Percentiles rank a stretch among this genome's conserved stretches.
These are phyloP conservation scores for Citrus medica DNA, from an alignment of 345 rosid species.

Conservation along the genomic window DNA sequence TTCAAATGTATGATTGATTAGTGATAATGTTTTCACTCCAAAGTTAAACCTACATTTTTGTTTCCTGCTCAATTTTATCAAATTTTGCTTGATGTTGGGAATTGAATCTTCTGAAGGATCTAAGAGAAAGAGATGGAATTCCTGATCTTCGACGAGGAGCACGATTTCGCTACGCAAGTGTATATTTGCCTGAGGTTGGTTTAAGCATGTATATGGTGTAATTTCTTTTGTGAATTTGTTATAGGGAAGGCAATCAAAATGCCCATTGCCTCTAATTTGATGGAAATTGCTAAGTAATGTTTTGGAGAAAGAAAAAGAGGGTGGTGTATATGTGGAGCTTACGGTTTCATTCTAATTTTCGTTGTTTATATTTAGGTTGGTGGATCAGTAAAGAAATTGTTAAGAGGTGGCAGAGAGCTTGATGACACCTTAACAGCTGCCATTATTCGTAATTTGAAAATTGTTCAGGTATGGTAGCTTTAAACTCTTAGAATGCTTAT, in stretches of 20 bases:
- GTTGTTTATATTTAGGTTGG: slow-evolving; percentile 51
- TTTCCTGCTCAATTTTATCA: not conserved
- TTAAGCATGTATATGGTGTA: slow-evolving; percentile 17
- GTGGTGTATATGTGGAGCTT: not conserved
- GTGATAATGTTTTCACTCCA: not conserved
- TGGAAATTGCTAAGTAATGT: slow-evolving; percentile 7
- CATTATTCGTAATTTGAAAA: slow-evolving; percentile 79
- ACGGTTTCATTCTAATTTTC: slow-evolving; percentile 18
- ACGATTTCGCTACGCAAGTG: slow-evolving; percentile 81
- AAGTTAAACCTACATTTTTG: not conserved
- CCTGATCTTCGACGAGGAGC: slow-evolving; percentile 90
- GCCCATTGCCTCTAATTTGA: slow-evolving; percentile 6
- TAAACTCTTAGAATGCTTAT: slow-evolving; percentile 6
- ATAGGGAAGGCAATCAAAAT: slow-evolving; percentile 12
- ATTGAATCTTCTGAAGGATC: slow-evolving; percentile 40
- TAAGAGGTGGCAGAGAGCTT: slow-evolving; percentile 66
- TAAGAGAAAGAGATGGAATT: slow-evolving; percentile 86
- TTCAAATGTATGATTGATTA: slow-evolving; percentile 9
- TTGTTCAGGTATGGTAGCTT: slow-evolving; percentile 55
- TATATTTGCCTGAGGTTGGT: slow-evolving; percentile 75
- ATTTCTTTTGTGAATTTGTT: not conserved
- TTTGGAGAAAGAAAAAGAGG: slow-evolving; percentile 6
- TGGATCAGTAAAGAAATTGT: slow-evolving; percentile 51
- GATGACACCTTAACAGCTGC: slow-evolving; percentile 66
- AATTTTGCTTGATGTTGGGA: slow-evolving; percentile 7